These are phyloP conservation scores for Trichoderma brevicompactum DNA, from an alignment of 2,329 filamentous ascomycete genomes.

Conservation along the genomic window DNA sequence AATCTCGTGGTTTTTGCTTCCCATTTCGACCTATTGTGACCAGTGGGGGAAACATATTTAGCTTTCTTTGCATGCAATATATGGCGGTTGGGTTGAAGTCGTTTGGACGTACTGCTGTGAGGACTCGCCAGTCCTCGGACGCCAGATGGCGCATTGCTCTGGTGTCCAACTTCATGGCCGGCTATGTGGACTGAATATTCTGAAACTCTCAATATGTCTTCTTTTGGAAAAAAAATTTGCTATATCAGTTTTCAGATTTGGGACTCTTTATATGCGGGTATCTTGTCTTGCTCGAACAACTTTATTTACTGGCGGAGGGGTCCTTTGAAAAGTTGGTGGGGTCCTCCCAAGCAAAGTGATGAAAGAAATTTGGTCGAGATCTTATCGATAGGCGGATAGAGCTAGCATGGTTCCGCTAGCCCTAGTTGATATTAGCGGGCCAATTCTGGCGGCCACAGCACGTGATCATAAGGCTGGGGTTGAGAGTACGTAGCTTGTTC, in stretches of 20 bases:
- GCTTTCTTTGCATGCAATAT: background rate
- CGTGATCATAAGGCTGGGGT: conserved; percentile 41
- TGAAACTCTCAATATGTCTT: background rate
- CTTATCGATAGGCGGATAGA: conserved; percentile 38
- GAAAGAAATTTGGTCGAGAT: conserved; percentile 39
- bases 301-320: conserved; percentile 6
- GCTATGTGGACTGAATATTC: background rate
- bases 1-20: conserved; percentile 95
- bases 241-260: background rate
- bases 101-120: conserved; percentile 73
- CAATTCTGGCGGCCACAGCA: conserved; percentile 27
- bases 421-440: background rate
- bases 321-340: conserved; percentile 35
- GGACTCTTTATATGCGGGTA: background rate
- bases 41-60: background rate
- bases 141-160: conserved; percentile 91
- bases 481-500: conserved; percentile 33
- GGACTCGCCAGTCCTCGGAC: conserved; percentile 91
- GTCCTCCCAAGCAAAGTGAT: conserved; percentile 26
- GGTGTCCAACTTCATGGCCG: conserved; percentile 89
- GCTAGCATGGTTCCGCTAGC: background rate
- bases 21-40: conserved; percentile 76
- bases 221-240: too few species aligned
- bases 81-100: background rate
- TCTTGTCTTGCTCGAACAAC: background rate